Evolutionary conservation across 805 yeast genomes (phyloP), one percentile per base, ranked within the genome.

Genomic region (Teunomyces atbi): DNA sequence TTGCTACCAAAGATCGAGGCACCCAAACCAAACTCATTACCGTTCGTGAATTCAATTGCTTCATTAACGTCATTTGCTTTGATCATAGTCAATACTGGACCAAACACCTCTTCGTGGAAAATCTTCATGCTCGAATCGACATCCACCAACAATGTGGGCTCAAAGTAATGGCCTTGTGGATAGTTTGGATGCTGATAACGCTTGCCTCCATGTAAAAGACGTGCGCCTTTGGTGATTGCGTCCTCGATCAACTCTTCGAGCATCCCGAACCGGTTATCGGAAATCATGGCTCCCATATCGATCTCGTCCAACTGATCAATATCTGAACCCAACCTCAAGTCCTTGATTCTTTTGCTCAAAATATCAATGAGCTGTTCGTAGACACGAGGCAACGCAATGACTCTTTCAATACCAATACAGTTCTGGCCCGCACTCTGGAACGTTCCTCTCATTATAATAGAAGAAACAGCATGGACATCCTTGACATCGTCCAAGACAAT

Each of bases 351-450:
- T 27, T 73, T 65, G 1, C 76, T 54, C 36, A 94, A 70, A 7
- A 81, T 77, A 0, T 69, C 66, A 1, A 84, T 83, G 35, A 94
- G 66, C 36, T 66, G 58, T 18, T 81, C 84, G 66, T 94, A 91
- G 21, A 82, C 79, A 35, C 72, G 71, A 4, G 86, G 86, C 38
- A 89, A 75, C 30, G 91, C 89, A 51, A 94, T 84, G 5, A 94
- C 95, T 47, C 99, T 77, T 69, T 94, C 99, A 45, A 94, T 87
- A 32, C 99, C 98, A 59, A 94, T 94, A 70, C 99, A 94, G 63
- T 94, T 94, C 68, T 94, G 99, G 10, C 99, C 99, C 0, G 96
- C 87, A 45, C 96, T 86, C 69, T 94, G 99, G 72, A 92, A 94
- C 0, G 96, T 85, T 29, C 99, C 99, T 60, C 99, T 78, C 85